Base-by-base conservation (phyloP, 2,329 filamentous ascomycete genomes). In the Diaporthe velutina region DNA sequence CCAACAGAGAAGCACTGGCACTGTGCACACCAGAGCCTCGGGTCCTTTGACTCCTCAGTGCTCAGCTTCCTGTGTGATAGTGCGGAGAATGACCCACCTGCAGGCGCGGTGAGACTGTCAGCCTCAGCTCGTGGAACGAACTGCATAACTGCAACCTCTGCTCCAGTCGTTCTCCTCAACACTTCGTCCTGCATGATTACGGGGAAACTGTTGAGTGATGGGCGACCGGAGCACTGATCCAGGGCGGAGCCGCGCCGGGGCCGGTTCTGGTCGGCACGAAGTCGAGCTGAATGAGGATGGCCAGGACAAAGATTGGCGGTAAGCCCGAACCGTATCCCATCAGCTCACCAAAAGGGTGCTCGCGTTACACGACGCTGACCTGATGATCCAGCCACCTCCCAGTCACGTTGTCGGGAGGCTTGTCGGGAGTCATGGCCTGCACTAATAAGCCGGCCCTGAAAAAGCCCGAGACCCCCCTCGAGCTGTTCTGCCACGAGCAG, bases 401-500 rank as follows among this genome's bases (percentile, higher is more conserved):
- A 17, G 68, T 42, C 70, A 40, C 42, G 12, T 25, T 50, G 45
- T 72, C 64, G 64, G 64, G 48, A 54, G 64, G 48, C 45, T 54
- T 68, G 45, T 40, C n/a, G 33, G 64, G 64, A 2, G 64, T 54
- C 33, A 40, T 68, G 55, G 25, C 22, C 30, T 48, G 30, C 40
- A 55, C 28, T 12, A 5, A 38, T 12, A 50, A n/a, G n/a, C n/a
- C 40, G 38, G 22, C 42, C 9, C 5, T 57, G 22, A 58, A 33
- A 67, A 73, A n/a, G 52, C 71, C 42, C 6, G n/a, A 55, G 50
- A 67, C 9, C 25, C 73, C 73, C 38, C 52, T 73, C 19, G 73
- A 75, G 60, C 7, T 71, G 25, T 75, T 72, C n/a, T 75, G 60
- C 42, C 48, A 72, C 35, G 73, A 72, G 57, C 58, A 48, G 40